A percentile compares a stretch with the other conserved stretches of the same genome.
Evolutionary conservation across 2,329 filamentous ascomycete genomes (phyloP).

Genomic region (Daldinia sp.): DNA sequence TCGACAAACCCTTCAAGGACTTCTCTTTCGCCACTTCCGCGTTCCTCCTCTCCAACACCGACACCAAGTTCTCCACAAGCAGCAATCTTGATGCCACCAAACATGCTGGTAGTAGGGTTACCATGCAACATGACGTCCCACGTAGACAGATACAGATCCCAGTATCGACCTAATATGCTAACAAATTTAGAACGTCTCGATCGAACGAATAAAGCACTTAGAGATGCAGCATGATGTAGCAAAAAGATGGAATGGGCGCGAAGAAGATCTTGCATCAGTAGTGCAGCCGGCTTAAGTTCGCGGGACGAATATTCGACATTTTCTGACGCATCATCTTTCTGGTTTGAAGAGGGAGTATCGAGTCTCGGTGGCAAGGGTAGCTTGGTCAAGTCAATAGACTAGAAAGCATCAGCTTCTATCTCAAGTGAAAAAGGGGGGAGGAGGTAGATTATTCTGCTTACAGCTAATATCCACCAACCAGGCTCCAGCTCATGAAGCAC

Average conservation of each 20-base stretch:
- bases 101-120: slow-evolving; percentile 84
- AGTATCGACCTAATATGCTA: slow-evolving; percentile 80
- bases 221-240: slow-evolving; percentile 83
- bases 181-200: slow-evolving; percentile 77
- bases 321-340: slow-evolving; percentile 57
- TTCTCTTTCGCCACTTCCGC: slow-evolving; percentile 92
- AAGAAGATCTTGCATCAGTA: slow-evolving; percentile 83
- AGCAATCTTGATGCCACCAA: slow-evolving; percentile 87
- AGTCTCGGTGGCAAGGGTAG: slow-evolving; percentile 70
- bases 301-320: slow-evolving; percentile 85
- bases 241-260: slow-evolving; percentile 87
- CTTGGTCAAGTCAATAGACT: slow-evolving; percentile 86
- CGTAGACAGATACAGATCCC: slow-evolving; percentile 75
- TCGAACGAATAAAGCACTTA: slow-evolving; percentile 76
- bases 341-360: slow-evolving; percentile 53
- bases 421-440: not conserved
- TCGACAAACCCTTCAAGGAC: slow-evolving; percentile 89
- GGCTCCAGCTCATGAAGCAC: slow-evolving; percentile 87
- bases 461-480: slow-evolving; percentile 95
- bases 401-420: slow-evolving; percentile 31
- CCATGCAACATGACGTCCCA: slow-evolving; percentile 95
- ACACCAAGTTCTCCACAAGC: slow-evolving; percentile 92
- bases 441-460: slow-evolving; percentile 58
- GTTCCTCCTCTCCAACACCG: slow-evolving; percentile 94
- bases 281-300: slow-evolving; percentile 84